phyloP scores from a whole-genome alignment of 202 grass and related monocot species.

The Digitaria exilis region DNA sequence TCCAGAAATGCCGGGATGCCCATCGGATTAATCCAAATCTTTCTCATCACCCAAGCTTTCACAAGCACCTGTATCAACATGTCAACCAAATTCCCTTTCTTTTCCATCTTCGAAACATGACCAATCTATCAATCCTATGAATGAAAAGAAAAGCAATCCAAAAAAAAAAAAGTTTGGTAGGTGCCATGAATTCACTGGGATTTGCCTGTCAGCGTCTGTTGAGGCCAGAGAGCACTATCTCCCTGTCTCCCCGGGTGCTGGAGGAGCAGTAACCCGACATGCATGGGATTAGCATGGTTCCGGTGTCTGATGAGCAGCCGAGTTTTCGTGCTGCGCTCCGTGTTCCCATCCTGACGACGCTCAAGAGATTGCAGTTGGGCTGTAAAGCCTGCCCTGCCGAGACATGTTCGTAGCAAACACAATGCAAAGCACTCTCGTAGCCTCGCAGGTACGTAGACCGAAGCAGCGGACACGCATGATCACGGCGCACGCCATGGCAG shows the following conservation, averaged over 20 bases:
- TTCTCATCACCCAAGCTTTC: not conserved
- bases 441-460: constrained; percentile 15
- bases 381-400: not conserved
- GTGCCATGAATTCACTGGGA: constrained; percentile 14
- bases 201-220: constrained; percentile 6
- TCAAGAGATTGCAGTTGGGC: not conserved
- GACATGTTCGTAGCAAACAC: not conserved
- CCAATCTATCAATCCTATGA: not conserved
- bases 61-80: not conserved
- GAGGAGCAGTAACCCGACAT: constrained; percentile 46
- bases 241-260: not conserved
- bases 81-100: too few relatives aligned
- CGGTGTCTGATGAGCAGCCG: constrained; percentile 14
- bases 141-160: not conserved
- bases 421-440: constrained; percentile 22
- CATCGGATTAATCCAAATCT: not conserved
- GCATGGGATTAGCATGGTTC: constrained; percentile 40
- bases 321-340: constrained; percentile 31
- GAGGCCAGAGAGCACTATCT: not conserved
- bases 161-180: not conserved
- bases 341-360: constrained; percentile 29
- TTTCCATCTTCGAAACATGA: not conserved
- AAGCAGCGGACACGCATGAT: constrained; percentile 35
- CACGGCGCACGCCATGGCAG: constrained; percentile 30
- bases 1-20: not conserved